Evolutionary conservation across 345 rosid genomes (phyloP).

Genomic region (Firmiana major): DNA sequence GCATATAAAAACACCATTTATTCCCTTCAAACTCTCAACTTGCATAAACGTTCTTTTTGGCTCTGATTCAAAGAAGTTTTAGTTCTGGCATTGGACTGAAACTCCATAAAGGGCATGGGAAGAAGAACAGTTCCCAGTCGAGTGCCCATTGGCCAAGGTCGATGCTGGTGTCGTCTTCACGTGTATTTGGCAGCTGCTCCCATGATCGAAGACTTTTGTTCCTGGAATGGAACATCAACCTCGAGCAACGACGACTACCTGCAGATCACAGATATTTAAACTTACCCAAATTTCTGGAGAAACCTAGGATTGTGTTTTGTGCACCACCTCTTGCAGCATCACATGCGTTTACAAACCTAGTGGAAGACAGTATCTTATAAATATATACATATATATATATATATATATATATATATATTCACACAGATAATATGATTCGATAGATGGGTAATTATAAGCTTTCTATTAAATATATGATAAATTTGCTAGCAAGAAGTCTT

Average conservation of each 20-base stretch:
- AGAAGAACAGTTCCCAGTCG: background rate
- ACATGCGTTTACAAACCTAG: background rate
- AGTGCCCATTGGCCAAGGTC: too few species aligned
- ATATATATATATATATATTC: background rate
- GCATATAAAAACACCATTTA: background rate
- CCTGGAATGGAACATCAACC: background rate
- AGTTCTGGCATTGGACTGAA: background rate
- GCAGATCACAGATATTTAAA: background rate
- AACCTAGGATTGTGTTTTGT: slow-evolving; percentile 11
- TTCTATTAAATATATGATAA: too few species aligned
- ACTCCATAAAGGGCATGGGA: background rate
- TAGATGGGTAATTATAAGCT: background rate
- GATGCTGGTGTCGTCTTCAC: background rate
- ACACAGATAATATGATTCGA: background rate
- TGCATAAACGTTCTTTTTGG: background rate
- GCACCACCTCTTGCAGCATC: background rate
- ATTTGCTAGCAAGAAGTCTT: too few species aligned
- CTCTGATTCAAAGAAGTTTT: background rate
- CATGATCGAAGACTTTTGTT: background rate
- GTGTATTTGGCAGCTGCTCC: background rate
- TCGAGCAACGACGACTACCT: background rate
- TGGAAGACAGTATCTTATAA: background rate
- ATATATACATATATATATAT: background rate
- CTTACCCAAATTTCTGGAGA: slow-evolving; percentile 8
- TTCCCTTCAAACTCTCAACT: background rate